These are phyloP conservation scores for Plasmopara halstedii DNA, from an alignment of 352 stramenopile species.

Conservation along the genomic window DNA sequence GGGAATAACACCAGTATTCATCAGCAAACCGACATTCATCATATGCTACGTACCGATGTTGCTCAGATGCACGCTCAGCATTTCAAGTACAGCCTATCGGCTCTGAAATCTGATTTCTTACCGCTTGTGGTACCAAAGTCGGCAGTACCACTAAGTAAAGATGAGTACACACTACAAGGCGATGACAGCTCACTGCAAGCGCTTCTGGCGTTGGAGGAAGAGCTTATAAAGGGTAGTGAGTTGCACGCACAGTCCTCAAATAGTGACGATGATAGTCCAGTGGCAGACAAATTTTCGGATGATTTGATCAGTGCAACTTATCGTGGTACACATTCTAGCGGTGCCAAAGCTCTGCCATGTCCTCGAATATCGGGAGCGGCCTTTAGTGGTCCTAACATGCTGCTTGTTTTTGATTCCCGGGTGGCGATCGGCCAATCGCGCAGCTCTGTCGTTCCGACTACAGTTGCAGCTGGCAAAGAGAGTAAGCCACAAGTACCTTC, in stretches of 20 bases:
- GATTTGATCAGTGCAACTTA: constrained; percentile 14
- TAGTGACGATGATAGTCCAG: constrained; percentile 17
- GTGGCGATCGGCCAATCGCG: constrained; percentile 67
- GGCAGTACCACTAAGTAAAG: constrained; percentile 43
- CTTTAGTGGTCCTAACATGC: constrained; percentile 81
- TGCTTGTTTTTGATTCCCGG: constrained; percentile 79
- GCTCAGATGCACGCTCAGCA: constrained; percentile 22
- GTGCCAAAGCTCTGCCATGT: constrained; percentile 45
- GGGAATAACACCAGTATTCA: constrained; percentile 10
- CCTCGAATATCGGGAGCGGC: constrained; percentile 69
- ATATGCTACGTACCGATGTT: constrained; percentile 24
- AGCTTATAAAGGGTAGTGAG: constrained; percentile 47
- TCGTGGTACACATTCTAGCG: constrained; percentile 7
- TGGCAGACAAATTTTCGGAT: constrained; percentile 16
- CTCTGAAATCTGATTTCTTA: constrained; percentile 67
- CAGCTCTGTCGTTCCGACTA: constrained; percentile 31
- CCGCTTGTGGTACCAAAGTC: constrained; percentile 59
- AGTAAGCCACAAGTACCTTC: constrained; percentile 24
- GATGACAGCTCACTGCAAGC: constrained; percentile 40
- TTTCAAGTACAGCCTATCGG: constrained; percentile 62
- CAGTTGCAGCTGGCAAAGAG: constrained; percentile 46
- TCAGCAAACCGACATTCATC: constrained; percentile 9
- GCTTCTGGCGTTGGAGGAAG: constrained; percentile 60
- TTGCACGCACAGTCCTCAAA: constrained; percentile 5
- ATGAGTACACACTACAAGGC: constrained; percentile 57